Percentiles rank a stretch among this genome's conserved stretches.
Evolutionary conservation across 768 basidiomycete species (phyloP).

Genomic region (Amanita inopinata): DNA sequence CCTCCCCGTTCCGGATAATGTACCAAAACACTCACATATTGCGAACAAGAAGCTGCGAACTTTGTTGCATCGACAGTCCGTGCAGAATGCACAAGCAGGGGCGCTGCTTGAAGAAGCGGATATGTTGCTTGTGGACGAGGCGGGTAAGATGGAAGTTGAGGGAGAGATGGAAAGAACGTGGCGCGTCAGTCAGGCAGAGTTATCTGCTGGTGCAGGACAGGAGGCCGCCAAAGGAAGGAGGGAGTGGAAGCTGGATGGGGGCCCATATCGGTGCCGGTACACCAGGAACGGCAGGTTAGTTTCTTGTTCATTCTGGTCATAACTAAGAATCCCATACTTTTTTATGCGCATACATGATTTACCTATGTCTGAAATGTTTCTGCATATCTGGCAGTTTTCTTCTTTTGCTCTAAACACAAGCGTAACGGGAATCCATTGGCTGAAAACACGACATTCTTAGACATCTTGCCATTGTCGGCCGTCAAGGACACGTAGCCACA

Average conservation of each 20-base stretch:
- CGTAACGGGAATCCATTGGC: neutral
- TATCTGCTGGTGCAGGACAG: slow-evolving; percentile 50
- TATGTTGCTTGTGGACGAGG: slow-evolving; percentile 57
- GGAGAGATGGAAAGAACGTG: slow-evolving; percentile 82
- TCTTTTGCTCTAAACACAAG: neutral
- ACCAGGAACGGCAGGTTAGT: slow-evolving; percentile 84
- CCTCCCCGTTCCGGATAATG: slow-evolving; percentile 33
- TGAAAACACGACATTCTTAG: slow-evolving; percentile 25
- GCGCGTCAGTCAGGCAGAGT: slow-evolving; percentile 77
- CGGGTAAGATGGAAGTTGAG: slow-evolving; percentile 68
- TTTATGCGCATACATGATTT: too few species aligned
- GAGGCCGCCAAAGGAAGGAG: slow-evolving; percentile 71
- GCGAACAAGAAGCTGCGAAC: slow-evolving; percentile 69
- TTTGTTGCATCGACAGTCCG: slow-evolving; percentile 52
- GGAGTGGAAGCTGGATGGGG: slow-evolving; percentile 78
- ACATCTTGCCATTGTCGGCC: slow-evolving; percentile 80
- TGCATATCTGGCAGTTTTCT: slow-evolving; percentile 1
- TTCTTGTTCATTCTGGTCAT: neutral
- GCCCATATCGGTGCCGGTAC: slow-evolving; percentile 78
- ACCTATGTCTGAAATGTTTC: too few species aligned
- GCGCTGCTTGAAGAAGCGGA: slow-evolving; percentile 53
- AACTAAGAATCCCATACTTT: too few species aligned
- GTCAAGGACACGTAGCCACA: slow-evolving; percentile 78
- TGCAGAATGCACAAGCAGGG: slow-evolving; percentile 53
- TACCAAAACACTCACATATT: slow-evolving; percentile 49